Conservation (phyloP, 495 filamentous ascomycete genomes). For the Trichoderma orchidacearum region DNA sequence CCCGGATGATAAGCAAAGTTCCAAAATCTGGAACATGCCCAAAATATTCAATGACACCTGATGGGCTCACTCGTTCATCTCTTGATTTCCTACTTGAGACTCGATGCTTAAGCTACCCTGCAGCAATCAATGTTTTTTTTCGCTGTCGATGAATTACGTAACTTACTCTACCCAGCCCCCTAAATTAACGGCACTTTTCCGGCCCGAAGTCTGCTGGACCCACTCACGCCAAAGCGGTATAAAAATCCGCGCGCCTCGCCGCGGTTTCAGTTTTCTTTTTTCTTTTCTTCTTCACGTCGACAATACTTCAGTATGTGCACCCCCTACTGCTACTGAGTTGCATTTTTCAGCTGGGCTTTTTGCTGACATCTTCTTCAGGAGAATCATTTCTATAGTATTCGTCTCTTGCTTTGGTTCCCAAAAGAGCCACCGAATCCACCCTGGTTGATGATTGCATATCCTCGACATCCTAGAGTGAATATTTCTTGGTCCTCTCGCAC, state of each 20-base stretch:
- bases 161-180: no score
- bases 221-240: conserved; percentile 11
- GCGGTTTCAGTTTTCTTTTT: conserved; percentile 12
- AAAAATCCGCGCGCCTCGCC: conserved; percentile 10
- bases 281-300: conserved; percentile 39
- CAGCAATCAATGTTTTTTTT: no score
- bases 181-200: not conserved
- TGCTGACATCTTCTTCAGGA: conserved; percentile 25
- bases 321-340: conserved; percentile 21
- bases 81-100: no score
- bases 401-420: conserved; percentile 68
- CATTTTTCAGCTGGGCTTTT: not conserved
- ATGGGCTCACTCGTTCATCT: no score
- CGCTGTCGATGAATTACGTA: not conserved
- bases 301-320: conserved; percentile 45
- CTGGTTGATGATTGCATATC: conserved; percentile 48
- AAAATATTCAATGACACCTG: no score
- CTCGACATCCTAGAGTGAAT: conserved; percentile 48
- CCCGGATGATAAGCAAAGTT: no score
- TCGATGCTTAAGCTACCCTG: no score
- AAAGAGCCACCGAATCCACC: conserved; percentile 50
- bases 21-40: no score
- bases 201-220: not conserved
- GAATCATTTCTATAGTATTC: conserved; percentile 88
- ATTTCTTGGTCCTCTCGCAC: conserved; percentile 31